Evolutionary conservation across 208 protist genomes (phyloP), one percentile per base, ranked within the genome.

Genomic region (Crithidia acanthocephali): DNA sequence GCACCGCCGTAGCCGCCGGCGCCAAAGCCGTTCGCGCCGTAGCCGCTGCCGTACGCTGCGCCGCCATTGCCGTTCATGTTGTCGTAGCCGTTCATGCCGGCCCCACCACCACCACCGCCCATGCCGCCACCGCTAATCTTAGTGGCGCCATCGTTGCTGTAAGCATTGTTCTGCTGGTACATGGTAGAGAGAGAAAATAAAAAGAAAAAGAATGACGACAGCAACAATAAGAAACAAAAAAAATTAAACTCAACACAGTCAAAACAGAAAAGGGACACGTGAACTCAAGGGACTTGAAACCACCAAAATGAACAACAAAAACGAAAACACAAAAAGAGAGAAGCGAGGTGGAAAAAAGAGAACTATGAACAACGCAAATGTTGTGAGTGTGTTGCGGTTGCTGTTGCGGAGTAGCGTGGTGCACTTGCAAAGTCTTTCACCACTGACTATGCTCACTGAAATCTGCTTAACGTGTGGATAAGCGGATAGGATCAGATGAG

Each of bases 91-190:
- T 74, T 56, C 18, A 18, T 47, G 6, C 22, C 22, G 9, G 18
- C 47, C 7, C 27, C 45, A 40, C 59, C 59, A 15, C 30, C 48
- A 10, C 33, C 45, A 40, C 44, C 59, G 6, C 30, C 48, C 2
- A 28, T 37, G 23, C 56, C 59, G 6, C n/a, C 48, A 35, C 56
- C 48, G 28, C 56, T 78, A 5, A 74, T 60, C 40, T 79, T 74
- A 3, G 51, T 70, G 48, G 56, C 70, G 16, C 69, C 58, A 23
- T 66, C 72, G 53, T 68, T 76, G 51, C 65, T 63, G 50, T 80
- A 72, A 2, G 50, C 37, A 59, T 75, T 70, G 9, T 22, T 23
- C 15, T 27, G 55, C 51, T 66, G 68, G 37, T 60, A 62, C 62
- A 76, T 56, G 16, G n/a, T 68, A 18, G 15, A 23, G 15, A 47